A percentile compares a stretch with the other conserved stretches of the same genome.
Conservation (phyloP, 371 early-diverging fungal genomes). For the Mucor plumbeus region DNA sequence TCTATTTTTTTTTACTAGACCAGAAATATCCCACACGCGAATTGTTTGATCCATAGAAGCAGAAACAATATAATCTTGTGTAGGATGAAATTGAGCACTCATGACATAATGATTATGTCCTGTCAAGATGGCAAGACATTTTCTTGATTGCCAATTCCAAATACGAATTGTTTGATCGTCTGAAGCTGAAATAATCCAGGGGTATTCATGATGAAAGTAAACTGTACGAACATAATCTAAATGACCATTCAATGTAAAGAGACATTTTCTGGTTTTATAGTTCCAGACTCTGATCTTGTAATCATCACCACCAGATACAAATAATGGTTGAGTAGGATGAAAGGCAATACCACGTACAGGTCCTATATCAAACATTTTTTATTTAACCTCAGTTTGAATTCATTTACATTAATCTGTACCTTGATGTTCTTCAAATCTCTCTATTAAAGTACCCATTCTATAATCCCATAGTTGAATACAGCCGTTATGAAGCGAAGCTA, state of each 20-base stretch:
- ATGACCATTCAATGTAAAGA: slow-evolving; percentile 97
- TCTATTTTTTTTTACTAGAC: neutral
- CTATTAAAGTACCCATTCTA: slow-evolving; percentile 90
- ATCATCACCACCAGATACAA: slow-evolving; percentile 99
- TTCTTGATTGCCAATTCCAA: slow-evolving; percentile 99
- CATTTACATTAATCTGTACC: neutral
- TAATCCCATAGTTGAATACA: slow-evolving; percentile 99
- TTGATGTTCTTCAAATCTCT: neutral
- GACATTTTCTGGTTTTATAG: slow-evolving; percentile 94
- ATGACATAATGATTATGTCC: slow-evolving; percentile 34
- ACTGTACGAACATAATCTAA: slow-evolving; percentile 98
- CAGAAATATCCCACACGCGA: slow-evolving; percentile 95
- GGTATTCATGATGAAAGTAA: slow-evolving; percentile 98
- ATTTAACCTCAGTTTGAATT: neutral
- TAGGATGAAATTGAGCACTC: slow-evolving; percentile 98
- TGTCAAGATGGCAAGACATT: slow-evolving; percentile 80
- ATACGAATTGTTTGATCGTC: slow-evolving; percentile 99
- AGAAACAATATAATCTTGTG: slow-evolving; percentile 65
- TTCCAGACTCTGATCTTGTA: slow-evolving; percentile 99
- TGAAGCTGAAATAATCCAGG: slow-evolving; percentile 97
- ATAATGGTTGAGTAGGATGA: slow-evolving; percentile 97
- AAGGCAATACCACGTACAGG: slow-evolving; percentile 98
- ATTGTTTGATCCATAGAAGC: slow-evolving; percentile 77
- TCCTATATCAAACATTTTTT: slow-evolving; percentile 58
- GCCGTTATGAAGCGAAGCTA: slow-evolving; percentile 98